Base-by-base conservation (phyloP, 768 basidiomycete species). In the Agrocybe pediades region DNA sequence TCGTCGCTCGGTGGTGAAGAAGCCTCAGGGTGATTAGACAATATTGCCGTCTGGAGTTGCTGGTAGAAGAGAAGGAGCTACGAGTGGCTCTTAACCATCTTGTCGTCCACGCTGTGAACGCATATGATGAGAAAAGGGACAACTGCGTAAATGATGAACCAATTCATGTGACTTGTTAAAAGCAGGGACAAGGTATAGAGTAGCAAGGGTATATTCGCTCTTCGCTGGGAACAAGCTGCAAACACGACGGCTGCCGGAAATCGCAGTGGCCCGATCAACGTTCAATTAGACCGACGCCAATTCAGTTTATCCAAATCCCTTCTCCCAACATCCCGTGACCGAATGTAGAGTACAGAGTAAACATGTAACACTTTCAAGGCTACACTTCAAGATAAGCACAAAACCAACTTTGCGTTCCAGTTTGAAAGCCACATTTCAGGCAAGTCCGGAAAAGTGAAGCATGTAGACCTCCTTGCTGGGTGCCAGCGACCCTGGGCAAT, bases 141-240 rank as follows among this genome's bases (percentile, higher is more conserved):
- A 44, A 47, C 51, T 56, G 63, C 61, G 53, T 65, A 64, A 65
- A 65, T 55, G 61, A 62, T 68, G 59, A 62, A 54, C 60, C 63
- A 61, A 49, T 67, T 61, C 67, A 67, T 68, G 65, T 66, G 65
- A 68, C 63, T 57, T 46, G 33, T 36, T 46, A 44, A 42, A 44
- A 47, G 50, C 53, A 51, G 55, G 57, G 49, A 61, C 59, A 53
- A 55, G 49, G 44, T 41, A 43, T 9, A 40, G n/a, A 21, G 43
- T 26, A 48, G 45, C 30, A 54, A 46, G 20, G 46, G 40, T 46
- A 33, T 47, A 53, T 29, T 49, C 21, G 51, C 25, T 46, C 48
- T 33, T 44, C 41, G 36, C 21, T 39, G 42, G 44, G 33, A 42
- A 53, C 50, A 15, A 30, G 46, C 42, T 44, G 45, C 47, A 44